Conservation (phyloP, 2,329 filamentous ascomycete species). For the Elsinoe arachidis region DNA sequence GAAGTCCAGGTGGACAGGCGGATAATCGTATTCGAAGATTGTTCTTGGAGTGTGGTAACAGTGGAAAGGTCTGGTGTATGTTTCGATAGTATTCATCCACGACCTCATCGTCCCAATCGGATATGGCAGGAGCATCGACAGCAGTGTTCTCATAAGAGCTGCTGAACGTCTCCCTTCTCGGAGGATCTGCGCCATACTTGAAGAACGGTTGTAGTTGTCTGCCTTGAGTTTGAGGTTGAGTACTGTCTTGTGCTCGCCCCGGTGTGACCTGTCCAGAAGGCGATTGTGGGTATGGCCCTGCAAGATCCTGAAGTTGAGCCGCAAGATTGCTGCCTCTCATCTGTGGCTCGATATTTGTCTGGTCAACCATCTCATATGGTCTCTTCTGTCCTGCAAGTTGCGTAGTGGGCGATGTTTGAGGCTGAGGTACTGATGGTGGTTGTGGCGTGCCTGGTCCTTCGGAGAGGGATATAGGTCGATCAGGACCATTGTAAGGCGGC, state of each 20-base stretch:
- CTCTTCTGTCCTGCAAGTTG: constrained; percentile 11
- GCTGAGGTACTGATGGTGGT: neutral
- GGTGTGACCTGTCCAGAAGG: constrained; percentile 1
- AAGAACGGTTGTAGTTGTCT: constrained; percentile 25
- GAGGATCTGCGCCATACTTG: constrained; percentile 22
- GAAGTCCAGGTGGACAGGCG: constrained; percentile 48
- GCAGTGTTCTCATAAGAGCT: constrained; percentile 22
- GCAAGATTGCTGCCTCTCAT: neutral
- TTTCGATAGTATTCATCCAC: constrained; percentile 50
- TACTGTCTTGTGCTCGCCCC: neutral
- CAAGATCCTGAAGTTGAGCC: neutral
- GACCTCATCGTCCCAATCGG: constrained; percentile 40
- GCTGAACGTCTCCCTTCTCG: constrained; percentile 23
- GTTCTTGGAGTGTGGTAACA: constrained; percentile 51
- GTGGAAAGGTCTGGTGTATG: constrained; percentile 59
- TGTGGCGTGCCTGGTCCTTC: neutral
- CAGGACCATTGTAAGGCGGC: neutral
- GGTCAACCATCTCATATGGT: constrained; percentile 6
- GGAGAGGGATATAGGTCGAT: neutral
- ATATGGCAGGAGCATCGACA: constrained; percentile 19
- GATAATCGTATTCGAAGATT: constrained; percentile 49
- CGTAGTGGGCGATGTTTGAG: neutral
- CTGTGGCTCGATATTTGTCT: neutral
- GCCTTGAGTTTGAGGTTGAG: neutral
- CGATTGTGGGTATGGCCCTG: neutral